phyloP scores from a whole-genome alignment of 1,284 basidiomycete species.

The Pseudozyma pruni region DNA sequence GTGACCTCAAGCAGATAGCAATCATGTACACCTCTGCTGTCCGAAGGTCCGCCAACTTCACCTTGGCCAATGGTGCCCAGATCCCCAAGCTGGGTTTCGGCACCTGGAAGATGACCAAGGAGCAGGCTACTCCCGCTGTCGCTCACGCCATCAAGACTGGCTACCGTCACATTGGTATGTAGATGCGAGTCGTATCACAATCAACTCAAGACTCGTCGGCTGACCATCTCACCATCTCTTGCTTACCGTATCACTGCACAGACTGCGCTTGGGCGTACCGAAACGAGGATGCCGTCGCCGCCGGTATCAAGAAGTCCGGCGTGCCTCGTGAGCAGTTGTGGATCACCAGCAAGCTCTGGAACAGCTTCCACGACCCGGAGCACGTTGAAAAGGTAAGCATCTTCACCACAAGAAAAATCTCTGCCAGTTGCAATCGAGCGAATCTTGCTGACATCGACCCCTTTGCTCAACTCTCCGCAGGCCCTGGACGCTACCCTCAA shows the following conservation, averaged over 20 bases:
- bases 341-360: conserved; percentile 85
- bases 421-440: neutral
- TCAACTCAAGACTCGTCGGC: too few relatives aligned
- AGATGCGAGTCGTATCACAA: too few relatives aligned
- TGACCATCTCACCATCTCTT: neutral
- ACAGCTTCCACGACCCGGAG: conserved; percentile 74
- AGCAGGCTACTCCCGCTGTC: conserved; percentile 72
- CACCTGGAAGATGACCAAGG: conserved; percentile 60
- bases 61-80: conserved; percentile 57
- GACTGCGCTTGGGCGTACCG: conserved; percentile 63
- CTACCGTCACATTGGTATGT: conserved; percentile 55
- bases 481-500: conserved; percentile 78
- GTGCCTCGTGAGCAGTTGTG: conserved; percentile 82
- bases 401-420: neutral
- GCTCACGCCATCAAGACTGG: conserved; percentile 61
- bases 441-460: neutral
- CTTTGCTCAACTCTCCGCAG: conserved; percentile 3
- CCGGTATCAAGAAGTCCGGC: conserved; percentile 79
- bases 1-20: neutral
- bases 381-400: conserved; percentile 53
- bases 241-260: neutral
- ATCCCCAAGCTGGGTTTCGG: conserved; percentile 61
- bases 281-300: conserved; percentile 87
- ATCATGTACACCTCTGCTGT: conserved; percentile 54
- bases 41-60: conserved; percentile 53